phyloP scores from a whole-genome alignment of 805 yeast genomes.

The Kazachstania bromeliacearum region DNA sequence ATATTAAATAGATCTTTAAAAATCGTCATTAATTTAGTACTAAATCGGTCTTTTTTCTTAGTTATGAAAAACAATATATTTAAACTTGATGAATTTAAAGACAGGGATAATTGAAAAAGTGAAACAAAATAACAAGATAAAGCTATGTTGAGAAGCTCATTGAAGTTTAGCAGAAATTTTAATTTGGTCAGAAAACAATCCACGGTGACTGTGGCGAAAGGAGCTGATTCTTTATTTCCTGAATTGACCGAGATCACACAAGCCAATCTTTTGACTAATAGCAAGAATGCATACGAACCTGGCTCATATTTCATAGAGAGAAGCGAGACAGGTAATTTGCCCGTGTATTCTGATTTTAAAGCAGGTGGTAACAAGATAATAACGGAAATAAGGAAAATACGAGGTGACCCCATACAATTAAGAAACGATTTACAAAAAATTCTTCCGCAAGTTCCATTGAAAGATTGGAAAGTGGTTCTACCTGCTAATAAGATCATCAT shows the following conservation, averaged over 20 bases:
- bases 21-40: too few relatives aligned
- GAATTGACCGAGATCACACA: constrained; percentile 24
- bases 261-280: constrained; percentile 19
- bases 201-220: too few relatives aligned
- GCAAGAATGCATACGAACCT: constrained; percentile 25
- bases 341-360: constrained; percentile 67
- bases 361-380: constrained; percentile 45
- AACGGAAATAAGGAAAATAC: constrained; percentile 64
- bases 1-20: too few relatives aligned
- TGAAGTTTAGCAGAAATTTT: too few relatives aligned
- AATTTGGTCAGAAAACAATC: too few relatives aligned
- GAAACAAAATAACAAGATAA: too few relatives aligned
- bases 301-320: constrained; percentile 33
- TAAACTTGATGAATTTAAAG: too few relatives aligned
- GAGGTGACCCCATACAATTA: constrained; percentile 58
- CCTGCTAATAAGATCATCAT: constrained; percentile 46
- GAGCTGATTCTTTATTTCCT: constrained; percentile 19
- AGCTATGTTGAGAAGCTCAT: too few relatives aligned
- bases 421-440: constrained; percentile 52
- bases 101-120: too few relatives aligned
- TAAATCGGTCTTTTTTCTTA: too few relatives aligned
- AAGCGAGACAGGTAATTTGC: constrained; percentile 59
- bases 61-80: too few relatives aligned
- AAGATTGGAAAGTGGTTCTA: constrained; percentile 39
- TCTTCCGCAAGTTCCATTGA: constrained; percentile 40